Evolutionary conservation across 305 asterid species (phyloP), one percentile per base, ranked within the genome.

Genomic region (Solanum hybrid): DNA sequence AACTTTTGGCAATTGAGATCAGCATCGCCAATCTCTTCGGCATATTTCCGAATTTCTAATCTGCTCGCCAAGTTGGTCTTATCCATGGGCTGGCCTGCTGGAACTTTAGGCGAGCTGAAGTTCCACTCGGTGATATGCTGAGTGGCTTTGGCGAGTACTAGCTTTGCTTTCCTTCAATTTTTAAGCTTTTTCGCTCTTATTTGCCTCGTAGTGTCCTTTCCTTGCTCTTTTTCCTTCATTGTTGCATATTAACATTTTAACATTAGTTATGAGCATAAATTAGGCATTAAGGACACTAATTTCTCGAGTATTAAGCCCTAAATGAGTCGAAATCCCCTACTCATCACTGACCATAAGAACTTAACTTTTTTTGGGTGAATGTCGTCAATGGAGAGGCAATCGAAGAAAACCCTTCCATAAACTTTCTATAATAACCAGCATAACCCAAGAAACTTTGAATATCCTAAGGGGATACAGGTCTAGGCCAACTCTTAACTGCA

Each of bases 41-140:
- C 0, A 1, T 0, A 0, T 51, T 17, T 5, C 1, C 1, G 1
- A 51, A 51, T 8, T 17, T 17, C n/a, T 51, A 2, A 51, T 15
- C 8, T 15, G 3, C n/a, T 51, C 9, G 3, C 68, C 65, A 51
- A 51, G n/a, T 15, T 51, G 3, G n/a, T 51, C 68, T 51, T 51
- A 5, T 51, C 68, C 1, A 15, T 51, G n/a, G 68, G 72, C 4
- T 20, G 24, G 11, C 72, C 11, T 20, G 0, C 26, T 61, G 1
- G 72, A 61, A 61, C 72, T 20, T 61, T 61, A 61, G 24, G 72
- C 5, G 4, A 61, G 26, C 11, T 20, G 1, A 61, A 61, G 72
- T 8, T 61, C 26, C 10, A 61, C 72, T 20, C 11, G 72, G 4
- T 7, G 72, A 61, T 8, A 20, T 3, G 0, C 11, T 5, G 24